Conservation (phyloP, 768 basidiomycete species). For the Mycena chlorophos region DNA sequence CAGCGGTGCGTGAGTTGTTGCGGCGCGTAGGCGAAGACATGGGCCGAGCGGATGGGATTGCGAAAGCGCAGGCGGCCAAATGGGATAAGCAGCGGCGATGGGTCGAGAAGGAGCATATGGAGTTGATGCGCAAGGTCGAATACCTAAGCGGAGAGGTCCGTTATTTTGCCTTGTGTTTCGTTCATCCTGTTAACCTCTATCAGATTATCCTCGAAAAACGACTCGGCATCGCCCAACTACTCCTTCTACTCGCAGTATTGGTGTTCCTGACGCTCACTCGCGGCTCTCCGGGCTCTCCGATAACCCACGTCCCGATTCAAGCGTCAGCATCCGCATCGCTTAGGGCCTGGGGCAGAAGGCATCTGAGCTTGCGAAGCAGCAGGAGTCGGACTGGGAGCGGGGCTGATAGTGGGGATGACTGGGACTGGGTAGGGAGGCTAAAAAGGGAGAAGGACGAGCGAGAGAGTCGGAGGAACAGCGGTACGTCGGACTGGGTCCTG, state of each 20-base stretch:
- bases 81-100: conserved; percentile 67
- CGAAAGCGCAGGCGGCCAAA: conserved; percentile 68
- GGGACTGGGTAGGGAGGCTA: conserved; percentile 21
- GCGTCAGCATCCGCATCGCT: conserved; percentile 11
- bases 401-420: conserved; percentile 16
- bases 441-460: conserved; percentile 5
- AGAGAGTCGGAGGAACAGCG: neutral
- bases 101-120: conserved; percentile 69
- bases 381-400: conserved; percentile 8
- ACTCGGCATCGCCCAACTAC: conserved; percentile 84
- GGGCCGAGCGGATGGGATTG: conserved; percentile 72
- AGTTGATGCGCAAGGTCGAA: conserved; percentile 69
- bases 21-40: conserved; percentile 75
- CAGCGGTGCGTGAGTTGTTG: conserved; percentile 72
- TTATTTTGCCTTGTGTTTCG: conserved; percentile 2
- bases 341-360: conserved; percentile 19
- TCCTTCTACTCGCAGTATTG: conserved; percentile 78
- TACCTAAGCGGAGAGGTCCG: conserved; percentile 78
- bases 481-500: neutral
- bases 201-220: conserved; percentile 88
- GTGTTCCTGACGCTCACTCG: conserved; percentile 86
- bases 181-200: neutral
- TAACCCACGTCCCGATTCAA: conserved; percentile 7
- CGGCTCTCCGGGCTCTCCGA: conserved; percentile 49
- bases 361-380: conserved; percentile 17